Evolutionary conservation across 2,329 filamentous ascomycete genomes (phyloP).

Genomic region (Calonectria hawksworthii): DNA sequence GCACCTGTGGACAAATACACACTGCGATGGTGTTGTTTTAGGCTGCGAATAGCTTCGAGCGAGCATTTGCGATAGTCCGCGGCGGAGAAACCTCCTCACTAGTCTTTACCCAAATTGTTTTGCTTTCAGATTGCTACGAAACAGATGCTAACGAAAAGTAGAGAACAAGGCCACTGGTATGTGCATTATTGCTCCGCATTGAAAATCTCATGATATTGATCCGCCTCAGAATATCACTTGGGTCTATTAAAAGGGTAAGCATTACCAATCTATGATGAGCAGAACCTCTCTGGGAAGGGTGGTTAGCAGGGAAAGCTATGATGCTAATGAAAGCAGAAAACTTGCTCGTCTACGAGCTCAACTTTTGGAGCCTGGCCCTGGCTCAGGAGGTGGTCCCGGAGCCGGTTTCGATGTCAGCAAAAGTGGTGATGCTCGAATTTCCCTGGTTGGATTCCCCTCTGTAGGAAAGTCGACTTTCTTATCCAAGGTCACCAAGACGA

Average conservation of each 20-base stretch:
- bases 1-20: neutral
- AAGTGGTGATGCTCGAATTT: conserved; percentile 95
- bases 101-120: neutral
- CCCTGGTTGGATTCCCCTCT: conserved; percentile 97
- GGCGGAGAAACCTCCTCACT: neutral
- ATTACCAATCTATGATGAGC: neutral
- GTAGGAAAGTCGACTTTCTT: conserved; percentile 99
- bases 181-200: conserved; percentile 46
- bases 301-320: neutral
- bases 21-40: neutral
- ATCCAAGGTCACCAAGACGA: conserved; percentile 99
- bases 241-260: conserved; percentile 94
- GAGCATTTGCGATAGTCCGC: neutral
- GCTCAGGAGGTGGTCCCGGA: conserved; percentile 82
- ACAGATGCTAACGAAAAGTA: conserved; percentile 57
- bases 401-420: conserved; percentile 95
- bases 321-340: conserved; percentile 72
- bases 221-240: conserved; percentile 88
- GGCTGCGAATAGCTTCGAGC: neutral
- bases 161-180: conserved; percentile 99
- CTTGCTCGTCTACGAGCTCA: conserved; percentile 95
- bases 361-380: conserved; percentile 89
- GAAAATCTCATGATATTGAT: conserved; percentile 1
- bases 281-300: neutral
- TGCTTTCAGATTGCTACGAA: neutral